Evolutionary conservation across 495 filamentous ascomycete species (phyloP).

Genomic region (Aspergillus bridgeri): DNA sequence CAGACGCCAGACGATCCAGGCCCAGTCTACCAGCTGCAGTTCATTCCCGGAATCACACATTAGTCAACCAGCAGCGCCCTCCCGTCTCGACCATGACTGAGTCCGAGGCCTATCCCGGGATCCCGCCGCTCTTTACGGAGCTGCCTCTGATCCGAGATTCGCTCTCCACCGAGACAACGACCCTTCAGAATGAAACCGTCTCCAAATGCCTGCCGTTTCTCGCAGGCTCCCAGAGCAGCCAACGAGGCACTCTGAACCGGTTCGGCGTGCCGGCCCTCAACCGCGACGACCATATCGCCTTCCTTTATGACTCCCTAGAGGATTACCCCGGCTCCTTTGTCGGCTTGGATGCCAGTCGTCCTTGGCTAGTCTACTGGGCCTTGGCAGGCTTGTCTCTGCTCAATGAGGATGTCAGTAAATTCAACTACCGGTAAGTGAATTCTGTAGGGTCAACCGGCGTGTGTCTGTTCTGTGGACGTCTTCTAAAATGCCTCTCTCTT

Average conservation of each 20-base stretch:
- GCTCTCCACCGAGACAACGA: slow-evolving; percentile 64
- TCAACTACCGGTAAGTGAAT: slow-evolving; percentile 56
- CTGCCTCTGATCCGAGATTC: slow-evolving; percentile 62
- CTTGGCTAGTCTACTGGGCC: slow-evolving; percentile 94
- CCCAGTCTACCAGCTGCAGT: slow-evolving; percentile 3
- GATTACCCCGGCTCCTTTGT: slow-evolving; percentile 64
- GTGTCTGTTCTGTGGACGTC: slow-evolving; percentile 3
- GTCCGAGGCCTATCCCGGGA: slow-evolving; percentile 35
- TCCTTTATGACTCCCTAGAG: slow-evolving; percentile 64
- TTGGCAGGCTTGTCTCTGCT: slow-evolving; percentile 68
- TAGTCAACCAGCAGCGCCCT: slow-evolving; percentile 10
- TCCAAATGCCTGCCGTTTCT: slow-evolving; percentile 69
- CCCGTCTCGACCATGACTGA: slow-evolving; percentile 11
- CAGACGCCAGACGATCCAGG: slow-evolving; percentile 10
- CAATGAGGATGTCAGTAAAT: slow-evolving; percentile 69
- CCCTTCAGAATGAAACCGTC: slow-evolving; percentile 63
- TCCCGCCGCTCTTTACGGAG: slow-evolving; percentile 63
- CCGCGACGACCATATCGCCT: slow-evolving; percentile 68
- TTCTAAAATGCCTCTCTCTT: slow-evolving; percentile 9
- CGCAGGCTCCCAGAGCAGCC: slow-evolving; percentile 31
- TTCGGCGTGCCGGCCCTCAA: slow-evolving; percentile 71
- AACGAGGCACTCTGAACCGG: slow-evolving; percentile 54
- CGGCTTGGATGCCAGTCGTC: slow-evolving; percentile 73
- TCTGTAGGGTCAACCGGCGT: neutral
- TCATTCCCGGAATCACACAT: slow-evolving; percentile 16